Evolutionary conservation across 1,139 yeast genomes (phyloP), one percentile per base, ranked within the genome.

Genomic region (Barnettozyma hawaiiensis): DNA sequence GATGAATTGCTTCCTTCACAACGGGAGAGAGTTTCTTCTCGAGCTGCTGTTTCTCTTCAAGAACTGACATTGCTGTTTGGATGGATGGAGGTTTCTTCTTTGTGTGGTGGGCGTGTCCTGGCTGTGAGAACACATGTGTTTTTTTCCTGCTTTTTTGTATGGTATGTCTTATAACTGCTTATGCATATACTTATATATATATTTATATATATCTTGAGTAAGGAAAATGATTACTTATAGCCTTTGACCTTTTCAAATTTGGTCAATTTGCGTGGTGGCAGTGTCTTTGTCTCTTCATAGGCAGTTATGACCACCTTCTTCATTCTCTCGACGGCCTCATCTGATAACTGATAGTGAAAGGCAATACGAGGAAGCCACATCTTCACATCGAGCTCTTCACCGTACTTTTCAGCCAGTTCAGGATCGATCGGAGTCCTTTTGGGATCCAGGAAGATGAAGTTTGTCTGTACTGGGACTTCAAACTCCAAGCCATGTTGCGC

Each of bases 261-360:
- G 3, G 21, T 9, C 21, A 20, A 22, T 22, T 43, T 43, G 12
- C 35, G 35, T 15, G 37, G 35, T 5, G 44, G 46, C 10, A 20
- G 33, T 14, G 35, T 35, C 12, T 65, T 58, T 1, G 78, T 68
- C 53, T 74, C 69, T 43, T 75, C 69, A 54, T 65, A 70, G 28
- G 85, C 74, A 51, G 79, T 83, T 42, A 70, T 54, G 29, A 84
- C 60, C 2, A 82, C 81, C 41, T 61, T 55, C 59, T 83, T 84
- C 42, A 85, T 68, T 37, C 66, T 70, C 42, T 81, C 87, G 34
- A 86, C 71, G 38, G 89, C 76, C 37, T 79, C 78, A 27, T 71
- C 71, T 24, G 81, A 69, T 42, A 75, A 72, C 63, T 89, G 97
- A 65, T 81, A 86, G 60, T 87, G 96, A 65, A 85, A 78, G 2